Conservation (phyloP, 2,329 filamentous ascomycete species). For the Nectriaceae sp. region DNA sequence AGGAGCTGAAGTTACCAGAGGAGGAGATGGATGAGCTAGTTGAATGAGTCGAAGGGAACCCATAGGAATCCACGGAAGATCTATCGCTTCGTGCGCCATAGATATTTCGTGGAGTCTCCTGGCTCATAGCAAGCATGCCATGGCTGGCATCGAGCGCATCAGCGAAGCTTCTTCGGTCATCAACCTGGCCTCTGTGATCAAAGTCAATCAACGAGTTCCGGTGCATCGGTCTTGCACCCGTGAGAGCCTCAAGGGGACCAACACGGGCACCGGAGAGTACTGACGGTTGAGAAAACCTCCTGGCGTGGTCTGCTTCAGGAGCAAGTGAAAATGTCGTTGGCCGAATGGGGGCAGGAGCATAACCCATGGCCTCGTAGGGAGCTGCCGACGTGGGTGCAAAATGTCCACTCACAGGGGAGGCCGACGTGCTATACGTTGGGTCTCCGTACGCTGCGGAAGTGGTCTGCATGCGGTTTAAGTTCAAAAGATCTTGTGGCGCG, state of each 20-base stretch:
- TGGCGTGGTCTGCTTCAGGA: conserved; percentile 54
- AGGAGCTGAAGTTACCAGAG: conserved; percentile 77
- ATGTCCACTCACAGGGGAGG: conserved; percentile 65
- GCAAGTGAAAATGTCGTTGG: conserved; percentile 56
- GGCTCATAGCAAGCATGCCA: conserved; percentile 93
- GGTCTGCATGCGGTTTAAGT: conserved; percentile 63
- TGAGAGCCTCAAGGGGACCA: not conserved
- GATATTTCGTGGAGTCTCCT: conserved; percentile 89
- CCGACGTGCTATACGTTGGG: conserved; percentile 64
- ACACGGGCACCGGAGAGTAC: conserved; percentile 45
- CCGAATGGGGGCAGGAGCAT: conserved; percentile 66
- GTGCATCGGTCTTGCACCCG: not conserved
- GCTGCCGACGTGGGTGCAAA: conserved; percentile 66
- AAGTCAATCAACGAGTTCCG: conserved; percentile 6
- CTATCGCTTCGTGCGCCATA: conserved; percentile 72
- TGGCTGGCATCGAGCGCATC: conserved; percentile 92
- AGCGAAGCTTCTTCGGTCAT: conserved; percentile 71
- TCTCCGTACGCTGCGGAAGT: conserved; percentile 71
- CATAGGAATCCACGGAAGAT: conserved; percentile 82
- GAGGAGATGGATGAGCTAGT: conserved; percentile 87
- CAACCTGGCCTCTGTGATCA: conserved; percentile 38
- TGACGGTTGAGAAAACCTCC: conserved; percentile 86
- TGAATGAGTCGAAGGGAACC: conserved; percentile 83
- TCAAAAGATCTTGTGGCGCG: conserved; percentile 73
- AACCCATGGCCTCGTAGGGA: conserved; percentile 76